A percentile compares a stretch with the other conserved stretches of the same genome.
Evolutionary conservation across 257 asterid species (phyloP).

Genomic region (Solanum microdontum): DNA sequence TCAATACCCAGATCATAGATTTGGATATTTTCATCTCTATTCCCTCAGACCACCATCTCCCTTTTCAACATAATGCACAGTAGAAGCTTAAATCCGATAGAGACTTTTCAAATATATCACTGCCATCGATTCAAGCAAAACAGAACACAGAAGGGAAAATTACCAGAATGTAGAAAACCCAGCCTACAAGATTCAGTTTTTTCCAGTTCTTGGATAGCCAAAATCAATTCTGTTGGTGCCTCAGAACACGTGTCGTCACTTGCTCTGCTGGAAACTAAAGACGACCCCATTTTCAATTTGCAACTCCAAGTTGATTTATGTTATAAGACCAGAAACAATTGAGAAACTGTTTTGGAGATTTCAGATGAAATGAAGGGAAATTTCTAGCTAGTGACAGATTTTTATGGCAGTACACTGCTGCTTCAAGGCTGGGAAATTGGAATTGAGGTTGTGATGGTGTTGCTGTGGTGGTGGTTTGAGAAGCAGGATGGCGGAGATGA

Average conservation of each 20-base stretch:
- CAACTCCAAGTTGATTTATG: background rate
- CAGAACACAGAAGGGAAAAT: background rate
- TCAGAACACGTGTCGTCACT: background rate
- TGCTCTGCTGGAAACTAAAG: background rate
- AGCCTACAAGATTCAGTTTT: too few species aligned
- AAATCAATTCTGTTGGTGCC: background rate
- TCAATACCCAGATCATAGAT: background rate
- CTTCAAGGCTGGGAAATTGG: background rate
- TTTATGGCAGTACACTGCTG: background rate
- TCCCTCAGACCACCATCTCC: background rate
- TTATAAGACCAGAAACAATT: background rate
- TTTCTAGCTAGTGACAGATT: background rate
- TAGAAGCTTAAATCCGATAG: background rate
- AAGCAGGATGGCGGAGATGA: background rate
- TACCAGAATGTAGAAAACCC: background rate
- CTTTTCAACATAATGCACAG: background rate
- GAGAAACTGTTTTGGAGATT: background rate
- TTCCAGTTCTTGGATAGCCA: background rate
- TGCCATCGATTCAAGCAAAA: too few species aligned
- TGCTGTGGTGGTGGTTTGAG: background rate
- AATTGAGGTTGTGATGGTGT: background rate
- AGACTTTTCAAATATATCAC: too few species aligned
- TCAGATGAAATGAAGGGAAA: background rate
- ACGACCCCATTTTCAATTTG: background rate
- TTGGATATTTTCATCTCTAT: background rate